Evolutionary conservation across 164 flowering plant species (phyloP).

Genomic region (Berberis thunbergii): DNA sequence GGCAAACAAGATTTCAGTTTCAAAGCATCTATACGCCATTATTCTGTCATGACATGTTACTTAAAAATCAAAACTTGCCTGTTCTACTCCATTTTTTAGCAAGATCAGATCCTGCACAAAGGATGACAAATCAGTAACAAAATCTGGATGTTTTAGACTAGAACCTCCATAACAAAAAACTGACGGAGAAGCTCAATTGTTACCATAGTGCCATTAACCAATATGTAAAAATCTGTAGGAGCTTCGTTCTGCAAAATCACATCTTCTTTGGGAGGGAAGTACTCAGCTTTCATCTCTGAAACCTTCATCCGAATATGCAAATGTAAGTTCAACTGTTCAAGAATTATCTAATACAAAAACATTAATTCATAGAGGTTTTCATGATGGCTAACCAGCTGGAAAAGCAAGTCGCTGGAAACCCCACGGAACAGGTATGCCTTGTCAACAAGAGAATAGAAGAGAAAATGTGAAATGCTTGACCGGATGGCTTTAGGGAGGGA

Average conservation of each 20-base stretch:
- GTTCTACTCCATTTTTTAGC: constrained; percentile 56
- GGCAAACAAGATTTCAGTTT: neutral
- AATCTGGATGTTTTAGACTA: neutral
- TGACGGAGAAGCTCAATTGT: constrained; percentile 7
- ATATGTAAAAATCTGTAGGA: constrained; percentile 84
- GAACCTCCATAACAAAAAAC: neutral
- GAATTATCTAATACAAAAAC: neutral
- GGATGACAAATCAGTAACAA: neutral
- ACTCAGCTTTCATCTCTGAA: constrained; percentile 94
- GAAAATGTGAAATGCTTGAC: constrained; percentile 78
- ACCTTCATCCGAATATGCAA: constrained; percentile 35
- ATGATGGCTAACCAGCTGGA: constrained; percentile 61
- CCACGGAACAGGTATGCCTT: constrained; percentile 77
- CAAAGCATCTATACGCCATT: neutral
- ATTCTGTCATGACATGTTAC: neutral
- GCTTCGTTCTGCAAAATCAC: constrained; percentile 94
- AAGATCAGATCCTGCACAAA: constrained; percentile 55
- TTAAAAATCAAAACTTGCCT: constrained; percentile 30
- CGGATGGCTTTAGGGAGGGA: constrained; percentile 89
- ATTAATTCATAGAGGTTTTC: neutral
- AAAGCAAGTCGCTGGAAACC: constrained; percentile 78
- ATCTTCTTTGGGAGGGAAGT: constrained; percentile 93
- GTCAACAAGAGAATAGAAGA: constrained; percentile 68
- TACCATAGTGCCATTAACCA: constrained; percentile 87
- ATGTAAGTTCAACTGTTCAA: neutral